Evolutionary conservation across 192 early-diverging fungal genomes (phyloP).

Genomic region (Spizellomyces sp.): DNA sequence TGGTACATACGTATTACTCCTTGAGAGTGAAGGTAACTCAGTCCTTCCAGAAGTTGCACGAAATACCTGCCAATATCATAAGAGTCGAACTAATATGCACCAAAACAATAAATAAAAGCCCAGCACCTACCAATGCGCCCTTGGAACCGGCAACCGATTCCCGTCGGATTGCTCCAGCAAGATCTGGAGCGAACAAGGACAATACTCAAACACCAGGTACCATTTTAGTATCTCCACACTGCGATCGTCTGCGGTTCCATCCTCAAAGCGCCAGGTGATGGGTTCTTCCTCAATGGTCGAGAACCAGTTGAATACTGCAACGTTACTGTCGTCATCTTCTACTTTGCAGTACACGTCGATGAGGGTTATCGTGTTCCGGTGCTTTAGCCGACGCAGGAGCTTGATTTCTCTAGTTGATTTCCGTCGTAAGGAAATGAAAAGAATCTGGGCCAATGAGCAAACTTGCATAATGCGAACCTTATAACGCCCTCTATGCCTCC

Average conservation of each 20-base stretch:
- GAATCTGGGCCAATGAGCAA: constrained; percentile 12
- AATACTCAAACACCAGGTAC: constrained; percentile 64
- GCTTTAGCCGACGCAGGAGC: constrained; percentile 50
- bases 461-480: not conserved
- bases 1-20: constrained; percentile 50
- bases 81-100: not conserved
- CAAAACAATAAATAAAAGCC: not conserved
- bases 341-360: constrained; percentile 65
- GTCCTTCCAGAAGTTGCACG: constrained; percentile 57
- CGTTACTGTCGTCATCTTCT: constrained; percentile 55
- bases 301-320: constrained; percentile 59
- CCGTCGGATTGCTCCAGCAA: constrained; percentile 51
- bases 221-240: constrained; percentile 51
- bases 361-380: constrained; percentile 52
- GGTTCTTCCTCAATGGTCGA: constrained; percentile 59
- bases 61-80: constrained; percentile 40
- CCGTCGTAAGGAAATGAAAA: constrained; percentile 12
- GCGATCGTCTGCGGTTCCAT: constrained; percentile 44
- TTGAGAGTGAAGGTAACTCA: constrained; percentile 54
- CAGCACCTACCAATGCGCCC: constrained; percentile 44
- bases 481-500: constrained; percentile 51
- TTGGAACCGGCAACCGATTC: constrained; percentile 32
- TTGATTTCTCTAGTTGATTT: constrained; percentile 47
- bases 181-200: constrained; percentile 57
- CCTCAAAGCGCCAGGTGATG: constrained; percentile 54